A percentile compares a stretch with the other conserved stretches of the same genome.
These are phyloP conservation scores for Dactylellina haptotyla DNA, from an alignment of 2,329 filamentous ascomycete genomes.

Conservation along the genomic window DNA sequence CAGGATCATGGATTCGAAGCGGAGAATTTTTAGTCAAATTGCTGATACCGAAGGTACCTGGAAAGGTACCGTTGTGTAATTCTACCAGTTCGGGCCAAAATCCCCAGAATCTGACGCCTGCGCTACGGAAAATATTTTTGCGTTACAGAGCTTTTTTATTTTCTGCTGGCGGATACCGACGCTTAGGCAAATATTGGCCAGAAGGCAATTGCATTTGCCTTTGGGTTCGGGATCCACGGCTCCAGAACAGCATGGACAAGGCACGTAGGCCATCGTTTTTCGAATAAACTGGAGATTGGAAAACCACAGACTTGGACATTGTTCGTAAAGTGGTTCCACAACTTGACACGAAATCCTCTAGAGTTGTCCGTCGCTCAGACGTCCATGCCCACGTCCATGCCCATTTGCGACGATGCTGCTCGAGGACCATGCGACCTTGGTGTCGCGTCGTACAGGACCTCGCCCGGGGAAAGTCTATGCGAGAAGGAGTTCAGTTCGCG, in stretches of 20 bases:
- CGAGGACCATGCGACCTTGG: conserved; percentile 39
- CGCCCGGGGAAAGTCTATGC: conserved; percentile 43
- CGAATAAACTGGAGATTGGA: conserved; percentile 9
- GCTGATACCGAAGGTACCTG: conserved; percentile 13
- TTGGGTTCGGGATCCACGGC: conserved; percentile 27
- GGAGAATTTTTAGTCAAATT: conserved; percentile 37
- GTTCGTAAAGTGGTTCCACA: conserved; percentile 35
- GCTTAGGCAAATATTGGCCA: not conserved
- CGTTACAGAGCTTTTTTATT: conserved; percentile 3
- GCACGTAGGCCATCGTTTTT: not conserved
- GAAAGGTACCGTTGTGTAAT: conserved; percentile 24
- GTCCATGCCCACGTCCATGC: conserved; percentile 17
- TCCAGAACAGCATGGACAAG: conserved; percentile 20
- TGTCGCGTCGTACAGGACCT: conserved; percentile 47
- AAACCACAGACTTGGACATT: conserved; percentile 35
- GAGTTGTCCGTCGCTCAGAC: conserved; percentile 46
- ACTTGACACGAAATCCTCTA: conserved; percentile 28
- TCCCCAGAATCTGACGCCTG: conserved; percentile 15
- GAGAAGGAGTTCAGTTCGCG: conserved; percentile 34
- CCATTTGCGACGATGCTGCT: not conserved
- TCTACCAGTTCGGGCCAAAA: conserved; percentile 15
- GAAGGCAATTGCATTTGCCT: conserved; percentile 7
- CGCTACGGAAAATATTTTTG: conserved; percentile 50
- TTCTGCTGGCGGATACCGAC: conserved; percentile 18
- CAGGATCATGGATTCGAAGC: conserved; percentile 24